A percentile compares a stretch with the other conserved stretches of the same genome.
Conservation (phyloP, 257 asterid genomes). For the Forsythia suspensa region DNA sequence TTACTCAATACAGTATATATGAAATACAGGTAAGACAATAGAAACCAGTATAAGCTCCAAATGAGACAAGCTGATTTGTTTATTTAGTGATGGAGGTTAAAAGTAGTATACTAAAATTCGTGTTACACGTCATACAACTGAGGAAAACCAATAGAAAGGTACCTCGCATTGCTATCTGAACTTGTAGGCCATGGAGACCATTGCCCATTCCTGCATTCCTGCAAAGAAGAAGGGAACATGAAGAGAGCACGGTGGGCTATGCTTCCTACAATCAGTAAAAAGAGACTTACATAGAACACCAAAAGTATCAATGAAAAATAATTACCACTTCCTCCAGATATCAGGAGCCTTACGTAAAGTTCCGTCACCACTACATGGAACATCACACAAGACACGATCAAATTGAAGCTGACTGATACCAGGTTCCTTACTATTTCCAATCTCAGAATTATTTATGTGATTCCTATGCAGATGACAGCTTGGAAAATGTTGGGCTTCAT, state of each 20-base stretch:
- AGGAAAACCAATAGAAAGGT: constrained; percentile 6
- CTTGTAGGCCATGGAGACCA: constrained; percentile 93
- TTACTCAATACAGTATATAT: not conserved
- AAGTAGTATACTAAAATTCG: not conserved
- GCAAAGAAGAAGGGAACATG: constrained; percentile 17
- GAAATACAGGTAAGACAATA: not conserved
- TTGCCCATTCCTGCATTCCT: constrained; percentile 90
- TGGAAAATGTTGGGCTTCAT: constrained; percentile 99
- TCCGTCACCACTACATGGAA: constrained; percentile 99
- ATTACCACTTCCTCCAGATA: constrained; percentile 96
- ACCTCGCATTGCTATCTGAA: constrained; percentile 99
- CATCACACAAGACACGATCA: constrained; percentile 98
- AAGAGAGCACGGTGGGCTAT: constrained; percentile 9
- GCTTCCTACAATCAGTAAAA: constrained; percentile 16
- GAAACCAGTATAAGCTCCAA: constrained; percentile 5
- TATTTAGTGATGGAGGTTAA: not conserved
- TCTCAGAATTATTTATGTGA: constrained; percentile 37
- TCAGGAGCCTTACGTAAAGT: constrained; percentile 99
- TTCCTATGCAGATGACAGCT: constrained; percentile 68
- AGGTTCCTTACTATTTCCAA: constrained; percentile 41
- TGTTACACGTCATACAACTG: constrained; percentile 10
- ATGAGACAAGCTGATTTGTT: not conserved
- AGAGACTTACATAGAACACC: not conserved
- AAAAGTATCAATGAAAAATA: constrained; percentile 17
- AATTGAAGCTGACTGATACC: constrained; percentile 72